These are phyloP conservation scores for Vicia villosa DNA, from an alignment of 306 rosid species.

Conservation along the genomic window DNA sequence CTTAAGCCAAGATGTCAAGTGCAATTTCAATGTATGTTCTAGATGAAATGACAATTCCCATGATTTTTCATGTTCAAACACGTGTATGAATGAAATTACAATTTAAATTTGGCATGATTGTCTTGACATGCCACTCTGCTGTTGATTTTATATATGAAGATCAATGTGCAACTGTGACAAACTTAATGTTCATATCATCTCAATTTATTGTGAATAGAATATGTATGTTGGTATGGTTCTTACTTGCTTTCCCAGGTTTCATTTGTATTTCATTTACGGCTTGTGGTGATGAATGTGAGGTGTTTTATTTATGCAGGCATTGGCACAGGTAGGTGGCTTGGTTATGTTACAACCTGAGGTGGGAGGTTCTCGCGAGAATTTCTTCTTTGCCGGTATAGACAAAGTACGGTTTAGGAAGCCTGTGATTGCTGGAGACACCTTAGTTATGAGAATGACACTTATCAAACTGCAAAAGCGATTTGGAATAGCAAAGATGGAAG, in stretches of 20 bases:
- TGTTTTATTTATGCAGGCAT: constrained; percentile 61
- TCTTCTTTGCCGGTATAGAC: constrained; percentile 90
- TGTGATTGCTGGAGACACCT: constrained; percentile 82
- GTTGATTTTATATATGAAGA: too few relatives aligned
- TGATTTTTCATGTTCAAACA: too few relatives aligned
- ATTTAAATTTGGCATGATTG: too few relatives aligned
- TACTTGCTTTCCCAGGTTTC: too few relatives aligned
- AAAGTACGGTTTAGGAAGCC: constrained; percentile 85
- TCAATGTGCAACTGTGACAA: too few relatives aligned
- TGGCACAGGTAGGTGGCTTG: constrained; percentile 90
- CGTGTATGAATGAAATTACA: too few relatives aligned
- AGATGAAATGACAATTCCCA: too few relatives aligned
- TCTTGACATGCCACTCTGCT: too few relatives aligned
- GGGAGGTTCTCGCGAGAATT: constrained; percentile 73
- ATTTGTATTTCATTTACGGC: too few relatives aligned
- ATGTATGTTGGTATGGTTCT: background rate
- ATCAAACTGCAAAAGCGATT: constrained; percentile 71
- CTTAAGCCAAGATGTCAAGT: too few relatives aligned
- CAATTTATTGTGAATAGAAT: background rate
- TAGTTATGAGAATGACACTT: constrained; percentile 84
- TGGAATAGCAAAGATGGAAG: constrained; percentile 90
- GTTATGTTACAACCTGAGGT: constrained; percentile 85
- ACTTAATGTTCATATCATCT: background rate
- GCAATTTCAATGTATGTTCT: too few relatives aligned
- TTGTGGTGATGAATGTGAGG: constrained; percentile 10